Conservation (phyloP, 768 basidiomycete species). For the Mycena haematopus region DNA sequence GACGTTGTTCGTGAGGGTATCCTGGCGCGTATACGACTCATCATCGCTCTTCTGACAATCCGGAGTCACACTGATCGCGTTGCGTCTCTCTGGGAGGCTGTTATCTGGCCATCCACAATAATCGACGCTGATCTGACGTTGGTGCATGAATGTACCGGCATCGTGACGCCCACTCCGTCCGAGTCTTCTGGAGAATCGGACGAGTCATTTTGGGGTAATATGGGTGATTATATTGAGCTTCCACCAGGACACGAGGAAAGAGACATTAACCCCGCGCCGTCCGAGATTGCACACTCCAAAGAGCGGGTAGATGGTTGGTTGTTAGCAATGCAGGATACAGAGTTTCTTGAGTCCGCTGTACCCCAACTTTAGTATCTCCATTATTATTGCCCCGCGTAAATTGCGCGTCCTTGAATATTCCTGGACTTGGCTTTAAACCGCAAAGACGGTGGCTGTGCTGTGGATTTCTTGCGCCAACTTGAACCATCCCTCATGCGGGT, state of each 20-base stretch:
- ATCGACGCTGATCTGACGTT: not conserved
- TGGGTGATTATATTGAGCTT: not conserved
- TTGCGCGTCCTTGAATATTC: no score
- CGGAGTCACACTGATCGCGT: conserved; percentile 1
- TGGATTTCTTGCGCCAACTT: no score
- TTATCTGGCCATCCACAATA: not conserved
- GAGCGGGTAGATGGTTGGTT: conserved; percentile 13
- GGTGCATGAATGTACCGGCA: conserved; percentile 6
- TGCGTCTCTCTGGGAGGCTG: conserved; percentile 7
- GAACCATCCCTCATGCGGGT: no score
- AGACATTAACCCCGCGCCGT: conserved; percentile 3
- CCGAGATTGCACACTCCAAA: conserved; percentile 12
- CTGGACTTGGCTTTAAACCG: no score
- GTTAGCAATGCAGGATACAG: no score
- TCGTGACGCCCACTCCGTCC: conserved; percentile 11
- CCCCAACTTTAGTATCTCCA: no score
- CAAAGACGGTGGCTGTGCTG: no score
- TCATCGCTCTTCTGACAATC: conserved; percentile 16
- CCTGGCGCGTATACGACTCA: conserved; percentile 9
- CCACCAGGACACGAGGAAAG: not conserved
- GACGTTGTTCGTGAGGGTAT: conserved; percentile 1
- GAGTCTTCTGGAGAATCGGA: conserved; percentile 11
- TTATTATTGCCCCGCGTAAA: no score
- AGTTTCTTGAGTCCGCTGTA: no score
- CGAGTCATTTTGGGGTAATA: not conserved